These are phyloP conservation scores for Yamadazyma olivae DNA, from an alignment of 805 yeast species.

Conservation along the genomic window DNA sequence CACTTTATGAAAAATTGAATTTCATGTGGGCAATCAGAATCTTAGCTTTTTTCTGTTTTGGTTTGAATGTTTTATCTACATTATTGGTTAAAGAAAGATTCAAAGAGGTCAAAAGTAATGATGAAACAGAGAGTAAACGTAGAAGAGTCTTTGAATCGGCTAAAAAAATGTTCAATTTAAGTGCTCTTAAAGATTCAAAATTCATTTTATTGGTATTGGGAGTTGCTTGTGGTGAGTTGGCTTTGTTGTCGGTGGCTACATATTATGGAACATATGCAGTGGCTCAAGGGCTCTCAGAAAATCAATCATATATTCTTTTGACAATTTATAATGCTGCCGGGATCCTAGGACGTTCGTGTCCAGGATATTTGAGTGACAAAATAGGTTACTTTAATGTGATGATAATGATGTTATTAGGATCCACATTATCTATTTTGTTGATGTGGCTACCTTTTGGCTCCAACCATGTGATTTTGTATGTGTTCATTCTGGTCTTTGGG, in stretches of 20 bases:
- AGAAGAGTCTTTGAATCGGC: conserved; percentile 13
- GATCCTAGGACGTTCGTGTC: conserved; percentile 50
- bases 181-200: conserved; percentile 34
- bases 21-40: conserved; percentile 59
- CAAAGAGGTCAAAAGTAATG: conserved; percentile 8
- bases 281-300: conserved; percentile 43
- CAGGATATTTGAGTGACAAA: conserved; percentile 53
- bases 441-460: conserved; percentile 70
- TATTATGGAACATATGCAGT: conserved; percentile 59
- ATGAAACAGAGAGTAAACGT: conserved; percentile 16
- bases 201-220: conserved; percentile 37
- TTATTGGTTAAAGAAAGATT: conserved; percentile 26
- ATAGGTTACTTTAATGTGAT: conserved; percentile 59
- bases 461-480: conserved; percentile 39
- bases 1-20: conserved; percentile 47
- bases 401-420: conserved; percentile 43
- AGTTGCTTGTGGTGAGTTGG: conserved; percentile 46
- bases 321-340: conserved; percentile 47
- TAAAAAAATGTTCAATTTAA: conserved; percentile 22
- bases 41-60: conserved; percentile 34
- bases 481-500: conserved; percentile 55
- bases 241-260: conserved; percentile 49
- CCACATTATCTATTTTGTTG: conserved; percentile 46
- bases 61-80: conserved; percentile 22
- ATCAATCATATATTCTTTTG: conserved; percentile 40